Conservation (phyloP, 495 filamentous ascomycete species). For the Neurospora sublineolata region DNA sequence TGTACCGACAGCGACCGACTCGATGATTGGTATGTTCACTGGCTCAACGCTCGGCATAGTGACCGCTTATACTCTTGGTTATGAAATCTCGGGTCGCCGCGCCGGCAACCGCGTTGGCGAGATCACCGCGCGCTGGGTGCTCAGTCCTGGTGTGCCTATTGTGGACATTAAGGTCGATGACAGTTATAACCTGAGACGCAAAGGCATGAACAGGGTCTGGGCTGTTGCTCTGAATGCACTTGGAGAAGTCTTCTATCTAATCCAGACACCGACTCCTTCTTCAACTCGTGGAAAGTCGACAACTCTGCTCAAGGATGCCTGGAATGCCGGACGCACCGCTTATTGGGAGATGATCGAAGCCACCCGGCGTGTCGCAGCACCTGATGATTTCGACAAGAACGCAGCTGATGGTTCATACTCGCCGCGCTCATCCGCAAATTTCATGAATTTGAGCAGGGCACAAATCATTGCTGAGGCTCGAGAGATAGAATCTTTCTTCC, state of each 20-base stretch:
- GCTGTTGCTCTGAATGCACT: conserved; percentile 81
- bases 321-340: conserved; percentile 65
- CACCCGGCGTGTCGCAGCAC: conserved; percentile 54
- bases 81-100: conserved; percentile 52
- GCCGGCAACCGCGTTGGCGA: conserved; percentile 51
- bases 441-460: conserved; percentile 56
- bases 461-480: conserved; percentile 64
- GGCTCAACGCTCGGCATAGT: conserved; percentile 84
- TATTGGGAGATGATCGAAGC: conserved; percentile 72
- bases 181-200: conserved; percentile 55
- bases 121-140: conserved; percentile 72
- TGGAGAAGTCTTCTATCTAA: conserved; percentile 81
- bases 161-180: conserved; percentile 79
- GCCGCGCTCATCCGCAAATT: conserved; percentile 34
- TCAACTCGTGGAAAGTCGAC: conserved; percentile 32
- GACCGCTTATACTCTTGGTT: conserved; percentile 67
- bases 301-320: conserved; percentile 51
- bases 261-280: conserved; percentile 45
- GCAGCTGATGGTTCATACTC: conserved; percentile 36
- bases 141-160: conserved; percentile 89
- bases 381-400: conserved; percentile 53
- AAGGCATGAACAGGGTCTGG: conserved; percentile 63
- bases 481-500: conserved; percentile 69
- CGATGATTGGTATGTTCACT: conserved; percentile 67
- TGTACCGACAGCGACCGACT: conserved; percentile 61